A percentile compares a stretch with the other conserved stretches of the same genome.
Evolutionary conservation across 2,329 filamentous ascomycete genomes (phyloP).

Genomic region (Cytospora piceae): DNA sequence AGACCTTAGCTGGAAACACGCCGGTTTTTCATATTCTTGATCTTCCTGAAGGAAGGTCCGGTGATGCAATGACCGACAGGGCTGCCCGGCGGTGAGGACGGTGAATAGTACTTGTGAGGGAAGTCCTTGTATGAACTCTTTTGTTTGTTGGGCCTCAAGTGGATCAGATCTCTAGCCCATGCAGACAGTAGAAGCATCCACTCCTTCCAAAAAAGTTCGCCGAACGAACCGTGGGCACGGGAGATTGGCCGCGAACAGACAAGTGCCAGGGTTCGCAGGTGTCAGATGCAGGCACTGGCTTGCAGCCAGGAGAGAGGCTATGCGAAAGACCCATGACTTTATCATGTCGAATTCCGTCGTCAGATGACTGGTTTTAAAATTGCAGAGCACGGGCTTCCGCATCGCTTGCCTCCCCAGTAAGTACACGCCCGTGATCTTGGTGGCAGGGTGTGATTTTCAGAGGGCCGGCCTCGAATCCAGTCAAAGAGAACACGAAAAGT

Average conservation of each 20-base stretch:
- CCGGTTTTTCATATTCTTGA: background rate
- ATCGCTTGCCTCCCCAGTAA: background rate
- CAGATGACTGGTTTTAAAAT: constrained; percentile 16
- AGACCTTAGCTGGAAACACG: background rate
- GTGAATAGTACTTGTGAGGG: background rate
- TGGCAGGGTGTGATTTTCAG: background rate
- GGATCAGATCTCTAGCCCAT: background rate
- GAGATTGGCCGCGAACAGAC: constrained; percentile 9
- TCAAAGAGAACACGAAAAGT: background rate
- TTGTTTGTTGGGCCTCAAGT: constrained; percentile 8
- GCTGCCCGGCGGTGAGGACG: constrained; percentile 13
- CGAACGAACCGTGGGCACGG: constrained; percentile 10
- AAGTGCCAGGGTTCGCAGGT: background rate
- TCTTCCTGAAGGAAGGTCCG: background rate
- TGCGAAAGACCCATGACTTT: background rate
- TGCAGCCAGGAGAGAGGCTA: background rate
- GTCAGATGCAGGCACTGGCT: constrained; percentile 1
- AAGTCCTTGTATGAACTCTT: background rate
- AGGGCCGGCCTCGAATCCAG: too few relatives aligned
- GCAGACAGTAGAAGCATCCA: constrained; percentile 12
- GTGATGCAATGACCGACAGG: constrained; percentile 4
- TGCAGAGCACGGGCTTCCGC: background rate
- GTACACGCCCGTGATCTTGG: background rate
- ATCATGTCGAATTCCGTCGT: background rate
- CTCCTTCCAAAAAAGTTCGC: constrained; percentile 19